Evolutionary conservation across 2,329 filamentous ascomycete genomes (phyloP).

Genomic region (Scleromitrula shiraiana): DNA sequence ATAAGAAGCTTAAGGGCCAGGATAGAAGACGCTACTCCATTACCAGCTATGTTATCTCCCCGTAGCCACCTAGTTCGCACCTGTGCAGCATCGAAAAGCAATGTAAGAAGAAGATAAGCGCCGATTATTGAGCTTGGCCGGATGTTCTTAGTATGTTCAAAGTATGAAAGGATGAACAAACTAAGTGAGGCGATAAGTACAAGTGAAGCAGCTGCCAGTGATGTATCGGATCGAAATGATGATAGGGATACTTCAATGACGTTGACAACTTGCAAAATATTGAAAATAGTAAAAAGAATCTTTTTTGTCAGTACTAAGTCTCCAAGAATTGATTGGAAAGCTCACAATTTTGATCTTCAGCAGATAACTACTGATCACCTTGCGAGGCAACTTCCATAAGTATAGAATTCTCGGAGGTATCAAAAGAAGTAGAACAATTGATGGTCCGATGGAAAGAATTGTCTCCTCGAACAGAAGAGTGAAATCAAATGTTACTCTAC

Average conservation of each 20-base stretch:
- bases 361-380: slow-evolving; percentile 15
- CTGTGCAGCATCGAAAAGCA: slow-evolving; percentile 20
- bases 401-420: slow-evolving; percentile 13
- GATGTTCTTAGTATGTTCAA: slow-evolving; percentile 18
- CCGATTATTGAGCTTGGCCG: slow-evolving; percentile 20
- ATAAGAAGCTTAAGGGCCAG: slow-evolving; percentile 13
- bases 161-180: slow-evolving; percentile 16
- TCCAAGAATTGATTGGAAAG: neutral
- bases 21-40: slow-evolving; percentile 4
- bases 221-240: slow-evolving; percentile 11
- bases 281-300: slow-evolving; percentile 14
- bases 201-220: slow-evolving; percentile 19
- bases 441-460: slow-evolving; percentile 23
- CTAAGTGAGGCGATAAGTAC: slow-evolving; percentile 13
- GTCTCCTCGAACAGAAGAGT: slow-evolving; percentile 26
- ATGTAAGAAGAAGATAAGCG: slow-evolving; percentile 20
- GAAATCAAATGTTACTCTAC: slow-evolving; percentile 20
- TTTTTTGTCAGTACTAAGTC: slow-evolving; percentile 5
- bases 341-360: slow-evolving; percentile 17
- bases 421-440: slow-evolving; percentile 17
- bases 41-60: neutral
- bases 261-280: slow-evolving; percentile 14
- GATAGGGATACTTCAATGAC: slow-evolving; percentile 13
- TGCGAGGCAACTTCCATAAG: slow-evolving; percentile 16
- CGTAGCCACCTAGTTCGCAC: slow-evolving; percentile 13